Base-by-base conservation (phyloP, 352 stramenopile species). In the Pythium phragmiticola region DNA sequence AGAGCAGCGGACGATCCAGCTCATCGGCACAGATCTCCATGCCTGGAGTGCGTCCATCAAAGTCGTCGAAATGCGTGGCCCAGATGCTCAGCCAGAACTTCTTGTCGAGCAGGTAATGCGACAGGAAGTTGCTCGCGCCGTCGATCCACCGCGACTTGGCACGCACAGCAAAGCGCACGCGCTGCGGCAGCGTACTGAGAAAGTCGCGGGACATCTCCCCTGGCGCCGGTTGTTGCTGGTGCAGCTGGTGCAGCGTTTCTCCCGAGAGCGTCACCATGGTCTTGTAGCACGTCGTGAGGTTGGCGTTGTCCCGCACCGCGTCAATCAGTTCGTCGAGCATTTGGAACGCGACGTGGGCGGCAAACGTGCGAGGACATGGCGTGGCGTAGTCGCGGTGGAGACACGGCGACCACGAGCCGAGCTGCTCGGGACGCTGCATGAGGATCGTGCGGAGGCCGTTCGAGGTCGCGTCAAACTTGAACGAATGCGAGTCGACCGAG, bases 71-170 rank as follows among this genome's bases (percentile, higher is more conserved):
- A 41, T 73, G 46, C 2, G 66, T 69, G 6, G 28, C 66, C 66
- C 66, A 73, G 14, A 69, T 33, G 21, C 66, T 66, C 34, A 73
- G 14, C 66, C 66, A 73, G 51, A 62, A 69, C 56, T 69, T 65
- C 33, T 69, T 66, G 41, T 73, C 66, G 21, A 73, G 57, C 26
- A 73, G 8, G 36, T 63, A 73, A 33, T 66, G 66, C 55, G 61
- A 69, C 16, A 73, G 43, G 37, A 73, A 66, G 28, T 62, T 69
- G 39, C 66, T 66, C 6, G 66, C 61, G 11, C 57, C 53, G n/a
- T 64, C 55, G 39, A 73, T 63, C 66, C 66, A 73, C 8, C 66
- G 66, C 11, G 66, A 54, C 53, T 73, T 73, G 42, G 66, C 60
- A 16, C 66, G 66, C 12, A 66, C 54, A 2, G 57, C 66, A 49